Base-by-base conservation (phyloP, 768 basidiomycete genomes). In the Rhizopogon vesiculosus region DNA sequence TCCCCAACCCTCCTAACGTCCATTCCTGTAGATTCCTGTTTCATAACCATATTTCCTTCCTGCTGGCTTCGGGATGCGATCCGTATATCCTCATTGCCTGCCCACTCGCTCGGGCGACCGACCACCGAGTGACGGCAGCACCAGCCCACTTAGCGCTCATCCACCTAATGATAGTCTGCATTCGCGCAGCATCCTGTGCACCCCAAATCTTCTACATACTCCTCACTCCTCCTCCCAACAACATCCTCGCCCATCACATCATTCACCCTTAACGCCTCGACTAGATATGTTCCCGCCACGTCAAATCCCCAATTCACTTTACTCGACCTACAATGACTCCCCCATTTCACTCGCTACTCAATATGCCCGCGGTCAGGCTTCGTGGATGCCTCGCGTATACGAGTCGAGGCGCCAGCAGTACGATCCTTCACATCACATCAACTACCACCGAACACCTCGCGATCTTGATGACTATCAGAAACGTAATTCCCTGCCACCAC, bases 311-410 rank as follows among this genome's bases (percentile, higher is more conserved):
- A 65, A 31, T 57, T 63, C n/a, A 67, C 61, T 10, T 58, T 60
- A 13, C 62, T 64, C 54, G 12, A 16, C 48, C 5, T 38, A 49
- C 35, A 38, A 49, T 25, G 48, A 66, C 68, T 0, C 68, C 60
- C 28, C 61, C 63, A 42, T 56, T 58, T 42, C 58, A 60, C 43
- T 61, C 63, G 41, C 63, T 55, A 45, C 50, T 39, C 7, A 65
- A 64, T 45, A 63, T 48, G 56, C 35, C 39, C 48, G 38, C 18
- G 38, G 48, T 38, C 48, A 49, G 15, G 48, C 19, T 22, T 33
- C 61, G 43, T 63, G 62, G 62, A 56, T 59, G 9, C 68, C 68
- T 59, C 66, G 60, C 61, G 58, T 42, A n/a, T 31, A 42, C 2
- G 42, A 53, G 29, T 54, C 25, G 13, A 49, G 15, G 39, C 61